Evolutionary conservation across 176 grass and related monocot genomes (phyloP), one percentile per base, ranked within the genome.

Genomic region (Aegilops sharonensis): DNA sequence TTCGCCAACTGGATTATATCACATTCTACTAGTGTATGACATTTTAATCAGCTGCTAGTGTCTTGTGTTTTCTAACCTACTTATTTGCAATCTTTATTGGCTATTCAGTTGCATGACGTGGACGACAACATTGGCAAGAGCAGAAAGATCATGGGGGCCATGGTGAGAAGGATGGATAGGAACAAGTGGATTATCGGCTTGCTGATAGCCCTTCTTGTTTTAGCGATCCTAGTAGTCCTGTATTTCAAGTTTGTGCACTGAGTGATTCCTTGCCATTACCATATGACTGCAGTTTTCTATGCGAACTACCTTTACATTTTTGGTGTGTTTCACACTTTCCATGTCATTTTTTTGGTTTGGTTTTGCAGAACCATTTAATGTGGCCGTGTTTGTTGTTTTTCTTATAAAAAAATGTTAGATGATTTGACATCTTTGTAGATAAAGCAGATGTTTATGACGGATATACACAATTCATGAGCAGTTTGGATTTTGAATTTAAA

Each of bases 181-280:
- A 92, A 94, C 83, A 98, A 98, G 81, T 95, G 87, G 89, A 94
- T 94, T 73, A 95, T 95, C 2, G 78, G 93, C 48, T 23, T 87
- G 24, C 89, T 98, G 77, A 89, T 95, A 39, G 32, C 39, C 1
- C 56, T 85, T 69, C 84, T 98, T 68, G 70, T 94, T 24, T 50
- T 98, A 72, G 91, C 78, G 2, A 92, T 98, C 39, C 57, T 95
- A 37, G 84, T 84, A 21, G 92, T 89, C 40, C 85, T 98, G n/a
- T 98, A 98, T 87, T 92, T 98, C 78, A 98, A 95, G 85, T 88
- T 98, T 56, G 52, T 91, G 9, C 84, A 88, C 62, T 95, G 87
- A 93, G 45, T 9, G 17, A 57, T 56, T 81, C 34, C 30, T 68
- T 29, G 77, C 65, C 48, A 21, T 68, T 29, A 78, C 59, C 48